Base-by-base conservation (phyloP, 306 rosid genomes). In the Trifolium fragiferum region DNA sequence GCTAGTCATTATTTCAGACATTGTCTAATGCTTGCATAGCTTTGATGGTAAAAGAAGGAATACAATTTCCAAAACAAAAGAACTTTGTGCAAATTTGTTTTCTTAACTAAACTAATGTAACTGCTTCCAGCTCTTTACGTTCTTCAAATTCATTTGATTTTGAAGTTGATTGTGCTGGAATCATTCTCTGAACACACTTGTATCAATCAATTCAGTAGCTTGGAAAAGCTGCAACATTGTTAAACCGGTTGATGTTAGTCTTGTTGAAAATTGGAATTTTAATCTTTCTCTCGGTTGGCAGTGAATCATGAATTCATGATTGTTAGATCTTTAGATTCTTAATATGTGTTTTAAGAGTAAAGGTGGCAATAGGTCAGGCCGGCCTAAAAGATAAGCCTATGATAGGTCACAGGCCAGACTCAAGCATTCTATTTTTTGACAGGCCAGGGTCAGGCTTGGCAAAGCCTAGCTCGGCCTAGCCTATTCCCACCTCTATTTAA, bases 121-220 rank as follows among this genome's bases (percentile, higher is more conserved):
- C 83, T 82, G 68, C 15, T 44, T 73, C 73, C 37, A 64, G 73
- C 78, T 74, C 13, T 60, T 74, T 73, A 61, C 55, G 62, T 83
- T 88, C 89, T 89, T 81, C 89, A 77, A 78, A 79, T 85, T 81
- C 90, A 68, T 78, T 76, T 72, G 85, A 75, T 86, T 86, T 82
- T 82, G 87, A 86, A 91, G 92, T 55, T 76, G 30, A 43, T 55
- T 21, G 41, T 69, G 27, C 49, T 73, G 70, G 33, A 77, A 49
- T 55, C 58, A 15, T 61, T 76, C 16, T 71, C 49, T 63, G 79
- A 73, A 49, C 62, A 54, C 58, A 55, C 43, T 57, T 12, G 30
- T 8, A 43, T 70, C n/a, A 21, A 18, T 46, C 35, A 8, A 41
- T 72, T 65, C 60, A 9, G 84, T 50, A 27, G 72, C 82, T 47